Conservation (phyloP, 1,139 yeast genomes). For the Lizanozyma gosingica region DNA sequence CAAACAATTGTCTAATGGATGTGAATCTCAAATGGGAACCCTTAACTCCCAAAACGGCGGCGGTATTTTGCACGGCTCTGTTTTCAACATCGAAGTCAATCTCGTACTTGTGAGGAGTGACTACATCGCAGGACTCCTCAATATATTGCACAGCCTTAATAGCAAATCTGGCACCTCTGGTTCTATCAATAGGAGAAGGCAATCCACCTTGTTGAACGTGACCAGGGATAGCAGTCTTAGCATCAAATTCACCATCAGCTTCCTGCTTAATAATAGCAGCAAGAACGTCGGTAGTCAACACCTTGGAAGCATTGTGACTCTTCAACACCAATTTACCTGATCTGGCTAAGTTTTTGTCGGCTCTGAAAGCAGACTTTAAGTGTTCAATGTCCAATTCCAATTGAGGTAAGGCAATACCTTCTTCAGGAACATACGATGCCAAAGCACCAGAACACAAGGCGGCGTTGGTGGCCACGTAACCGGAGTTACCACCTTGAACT, state of each 20-base stretch:
- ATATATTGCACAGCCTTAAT: constrained; percentile 81
- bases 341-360: constrained; percentile 53
- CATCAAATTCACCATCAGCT: constrained; percentile 69
- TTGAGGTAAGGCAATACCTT: constrained; percentile 48
- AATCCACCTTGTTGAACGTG: constrained; percentile 97
- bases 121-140: constrained; percentile 36
- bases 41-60: constrained; percentile 80
- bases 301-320: constrained; percentile 77
- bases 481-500: constrained; percentile 84
- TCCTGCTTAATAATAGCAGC: constrained; percentile 79
- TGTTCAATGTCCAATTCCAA: constrained; percentile 54
- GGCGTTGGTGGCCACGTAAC: constrained; percentile 64
- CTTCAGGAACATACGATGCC: constrained; percentile 71
- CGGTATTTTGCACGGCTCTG: constrained; percentile 32
- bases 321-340: constrained; percentile 80
- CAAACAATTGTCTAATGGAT: constrained; percentile 67
- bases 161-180: constrained; percentile 84
- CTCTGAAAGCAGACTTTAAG: constrained; percentile 45
- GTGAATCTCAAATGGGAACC: constrained; percentile 71
- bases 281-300: constrained; percentile 71
- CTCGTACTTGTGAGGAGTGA: constrained; percentile 2
- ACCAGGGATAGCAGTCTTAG: constrained; percentile 95
- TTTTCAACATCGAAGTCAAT: constrained; percentile 4
- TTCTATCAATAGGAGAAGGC: constrained; percentile 93
- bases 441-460: constrained; percentile 68